Evolutionary conservation across 441 rosid genomes (phyloP), one percentile per base, ranked within the genome.

Genomic region (Pelargonium cotyledonis): DNA sequence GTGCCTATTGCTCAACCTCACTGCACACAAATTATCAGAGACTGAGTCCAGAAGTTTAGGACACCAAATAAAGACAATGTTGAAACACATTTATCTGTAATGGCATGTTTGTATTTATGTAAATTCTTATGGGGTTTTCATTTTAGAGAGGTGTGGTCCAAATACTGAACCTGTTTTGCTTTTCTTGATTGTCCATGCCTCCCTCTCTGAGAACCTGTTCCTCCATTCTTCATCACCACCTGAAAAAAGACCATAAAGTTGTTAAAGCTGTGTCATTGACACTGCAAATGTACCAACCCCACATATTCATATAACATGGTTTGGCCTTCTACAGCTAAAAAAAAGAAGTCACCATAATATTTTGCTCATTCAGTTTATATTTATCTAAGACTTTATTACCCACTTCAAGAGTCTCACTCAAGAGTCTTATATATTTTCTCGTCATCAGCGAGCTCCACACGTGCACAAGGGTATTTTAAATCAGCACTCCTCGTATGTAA

Each of bases 121-220:
- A 68, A 67, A 46, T 41, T 72, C 67, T 29, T 18, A 15, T 62
- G 46, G 65, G 66, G 51, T 58, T 58, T 16, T 19, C 6, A 12
- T 18, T 57, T 14, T 64, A 80, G 66, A 58, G 21, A 46, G 46
- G 44, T 21, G 87, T 76, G 85, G 84, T 84, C 87, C 88, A 84
- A 83, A 77, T 63, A 70, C 80, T 78, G 75, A 77, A 95, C 99
- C 99, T 82, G 89, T 83, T 82, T 80, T 90, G 74, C 88, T 85
- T 83, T 86, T 90, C 75, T 90, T 90, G 75, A 86, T 83, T 66
- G 86, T 88, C 83, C 83, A 81, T 15, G 96, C 88, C 78, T 90
- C 89, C 76, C 89, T 85, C 82, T 92, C 98, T 65, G 98, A 86
- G 84, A 86, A 89, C 78, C 88, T 91, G 80, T 83, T 82, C 82